These are phyloP conservation scores for Aspergillus ostianus DNA, from an alignment of 495 filamentous ascomycete genomes.

Conservation along the genomic window DNA sequence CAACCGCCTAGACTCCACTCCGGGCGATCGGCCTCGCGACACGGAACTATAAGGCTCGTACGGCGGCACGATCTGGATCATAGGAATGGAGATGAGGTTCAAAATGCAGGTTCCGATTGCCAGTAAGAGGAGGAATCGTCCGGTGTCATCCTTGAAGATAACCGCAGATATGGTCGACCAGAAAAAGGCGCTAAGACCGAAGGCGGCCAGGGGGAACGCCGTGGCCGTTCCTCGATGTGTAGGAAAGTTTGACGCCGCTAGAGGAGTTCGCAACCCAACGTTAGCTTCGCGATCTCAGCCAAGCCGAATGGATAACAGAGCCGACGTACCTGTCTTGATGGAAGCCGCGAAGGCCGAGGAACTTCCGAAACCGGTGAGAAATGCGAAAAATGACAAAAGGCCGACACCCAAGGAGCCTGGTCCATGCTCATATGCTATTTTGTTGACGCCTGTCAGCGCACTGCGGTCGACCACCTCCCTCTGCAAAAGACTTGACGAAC, in stretches of 20 bases:
- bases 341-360: constrained; percentile 83
- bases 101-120: constrained; percentile 76
- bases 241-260: constrained; percentile 89
- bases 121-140: constrained; percentile 74
- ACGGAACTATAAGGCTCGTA: constrained; percentile 62
- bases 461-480: background rate
- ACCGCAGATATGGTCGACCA: constrained; percentile 76
- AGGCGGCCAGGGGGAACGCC: constrained; percentile 86
- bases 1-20: constrained; percentile 55
- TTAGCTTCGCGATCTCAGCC: constrained; percentile 13
- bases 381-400: constrained; percentile 76
- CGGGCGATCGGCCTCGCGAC: constrained; percentile 46
- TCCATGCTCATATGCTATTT: constrained; percentile 47
- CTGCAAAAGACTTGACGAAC: constrained; percentile 32
- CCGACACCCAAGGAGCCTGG: constrained; percentile 61
- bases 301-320: background rate
- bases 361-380: constrained; percentile 81
- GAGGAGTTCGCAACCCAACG: background rate
- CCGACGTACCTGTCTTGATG: constrained; percentile 67
- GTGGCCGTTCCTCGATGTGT: constrained; percentile 90
- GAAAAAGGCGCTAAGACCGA: constrained; percentile 95
- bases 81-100: constrained; percentile 72
- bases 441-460: background rate
- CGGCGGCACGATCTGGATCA: constrained; percentile 73
- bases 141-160: constrained; percentile 81